Percentiles rank a stretch among this genome's conserved stretches.
phyloP scores from a whole-genome alignment of 208 protist species.

The Leishmania amazonensis region DNA sequence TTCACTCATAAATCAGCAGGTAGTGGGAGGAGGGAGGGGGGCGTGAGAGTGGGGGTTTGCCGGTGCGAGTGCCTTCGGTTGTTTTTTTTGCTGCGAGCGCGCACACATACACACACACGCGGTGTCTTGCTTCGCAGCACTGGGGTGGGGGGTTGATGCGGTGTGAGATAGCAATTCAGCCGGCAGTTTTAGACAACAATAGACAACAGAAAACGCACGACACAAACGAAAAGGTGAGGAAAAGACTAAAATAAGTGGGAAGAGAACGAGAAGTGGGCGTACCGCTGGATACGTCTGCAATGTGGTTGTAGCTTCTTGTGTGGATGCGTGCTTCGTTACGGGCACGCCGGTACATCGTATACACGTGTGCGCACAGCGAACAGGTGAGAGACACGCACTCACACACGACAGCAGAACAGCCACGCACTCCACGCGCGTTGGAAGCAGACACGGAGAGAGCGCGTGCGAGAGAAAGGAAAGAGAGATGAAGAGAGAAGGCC shows the following conservation, averaged over 20 bases:
- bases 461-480: not conserved
- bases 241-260: not conserved
- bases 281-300: no score
- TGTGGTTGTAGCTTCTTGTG: no score
- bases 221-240: not conserved
- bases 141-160: no score
- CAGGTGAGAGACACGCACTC: not conserved
- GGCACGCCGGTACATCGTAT: no score
- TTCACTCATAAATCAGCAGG: not conserved
- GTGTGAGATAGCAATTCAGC: no score
- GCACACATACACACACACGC: not conserved
- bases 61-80: not conserved
- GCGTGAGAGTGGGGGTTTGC: not conserved
- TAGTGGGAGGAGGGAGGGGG: no score
- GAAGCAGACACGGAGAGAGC: not conserved
- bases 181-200: not conserved
- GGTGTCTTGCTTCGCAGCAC: not conserved
- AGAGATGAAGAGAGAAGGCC: constrained; percentile 1
- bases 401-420: not conserved
- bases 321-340: no score
- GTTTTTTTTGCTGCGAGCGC: not conserved
- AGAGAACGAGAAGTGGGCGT: not conserved
- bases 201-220: not conserved
- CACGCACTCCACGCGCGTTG: not conserved
- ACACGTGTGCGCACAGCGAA: not conserved